Evolutionary conservation across 2,329 filamentous ascomycete genomes (phyloP).

Genomic region (Sclerotinia subarctica): DNA sequence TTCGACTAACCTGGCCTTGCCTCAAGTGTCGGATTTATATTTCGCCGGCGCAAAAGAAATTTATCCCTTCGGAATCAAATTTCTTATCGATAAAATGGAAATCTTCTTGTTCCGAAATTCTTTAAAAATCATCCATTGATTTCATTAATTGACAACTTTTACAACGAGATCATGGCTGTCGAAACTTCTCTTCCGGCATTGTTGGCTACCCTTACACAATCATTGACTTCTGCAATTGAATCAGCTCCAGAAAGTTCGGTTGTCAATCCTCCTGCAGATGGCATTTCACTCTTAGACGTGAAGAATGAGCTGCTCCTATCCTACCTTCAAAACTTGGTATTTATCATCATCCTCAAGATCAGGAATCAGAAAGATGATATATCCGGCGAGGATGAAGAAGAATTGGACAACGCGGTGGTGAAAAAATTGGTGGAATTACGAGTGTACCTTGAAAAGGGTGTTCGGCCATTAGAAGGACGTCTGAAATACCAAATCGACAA

Average conservation of each 20-base stretch:
- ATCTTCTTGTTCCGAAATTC: slow-evolving; percentile 1
- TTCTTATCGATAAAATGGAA: slow-evolving; percentile 15
- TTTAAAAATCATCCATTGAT: background rate
- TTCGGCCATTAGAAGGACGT: slow-evolving; percentile 83
- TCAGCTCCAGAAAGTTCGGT: slow-evolving; percentile 59
- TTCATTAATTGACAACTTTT: background rate
- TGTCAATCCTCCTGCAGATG: slow-evolving; percentile 73
- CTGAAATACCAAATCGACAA: slow-evolving; percentile 96
- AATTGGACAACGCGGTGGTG: slow-evolving; percentile 64
- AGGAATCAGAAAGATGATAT: slow-evolving; percentile 49
- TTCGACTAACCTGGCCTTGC: slow-evolving; percentile 13
- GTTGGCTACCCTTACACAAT: slow-evolving; percentile 55
- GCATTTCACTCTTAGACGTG: slow-evolving; percentile 89
- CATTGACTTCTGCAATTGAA: slow-evolving; percentile 58
- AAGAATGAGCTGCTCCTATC: slow-evolving; percentile 98
- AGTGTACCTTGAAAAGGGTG: slow-evolving; percentile 90
- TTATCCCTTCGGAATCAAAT: slow-evolving; percentile 1
- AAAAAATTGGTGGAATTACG: slow-evolving; percentile 86
- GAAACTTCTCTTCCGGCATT: slow-evolving; percentile 49
- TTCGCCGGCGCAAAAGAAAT: slow-evolving; percentile 24
- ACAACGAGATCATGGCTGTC: slow-evolving; percentile 45
- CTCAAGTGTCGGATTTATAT: slow-evolving; percentile 22
- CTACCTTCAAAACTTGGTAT: slow-evolving; percentile 91
- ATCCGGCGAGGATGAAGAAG: slow-evolving; percentile 38
- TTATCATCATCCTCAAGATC: slow-evolving; percentile 78